Base-by-base conservation (phyloP, 2,329 filamentous ascomycete genomes). In the Fusarium sublunatum region DNA sequence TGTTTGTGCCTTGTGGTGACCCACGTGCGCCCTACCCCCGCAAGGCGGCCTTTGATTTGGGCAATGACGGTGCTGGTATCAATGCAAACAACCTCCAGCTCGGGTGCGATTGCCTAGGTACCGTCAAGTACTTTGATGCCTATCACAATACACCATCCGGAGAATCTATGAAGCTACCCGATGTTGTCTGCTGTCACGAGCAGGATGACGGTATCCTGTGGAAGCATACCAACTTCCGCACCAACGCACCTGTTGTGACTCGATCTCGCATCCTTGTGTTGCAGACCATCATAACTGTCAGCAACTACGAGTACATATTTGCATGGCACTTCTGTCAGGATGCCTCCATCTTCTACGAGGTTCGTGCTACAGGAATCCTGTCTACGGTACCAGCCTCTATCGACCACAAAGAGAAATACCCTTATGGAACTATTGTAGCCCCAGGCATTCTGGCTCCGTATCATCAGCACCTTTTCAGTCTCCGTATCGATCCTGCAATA, bases 21-120 rank as follows among this genome's bases (percentile, higher is more conserved):
- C 65, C 67, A 2, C 56, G 67, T 3, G 75, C 79, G 3, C 88
- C 88, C 0, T 89, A 64, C 68, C 85, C 86, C 11, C 81, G 87
- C 28, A 91, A 91, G 69, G 83, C 84, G 9, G 88, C 88, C 0
- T 91, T 91, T 58, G 89, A 91, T 63, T 83, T 91, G 45, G 89
- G 89, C 2, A 86, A 90, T 48, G 86, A 84, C 25, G 88, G 88
- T 5, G 84, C 85, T 5, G 88, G 88, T 2, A 81, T 85, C 58
- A 86, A 82, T 53, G 86, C 87, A 9, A 91, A 91, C 72, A 89
- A 90, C 56, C 79, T 91, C 0, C 76, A 79, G 5, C 78, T 90
- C 1, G 88, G 88, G 5, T 91, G 88, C 54, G 88, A 91, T 68
- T 70, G 68, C n/a, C 57, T 70, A 1, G 66, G 88, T 4, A 79